Evolutionary conservation across 441 rosid genomes (phyloP).

Genomic region (Pelargonium cotyledonis): DNA sequence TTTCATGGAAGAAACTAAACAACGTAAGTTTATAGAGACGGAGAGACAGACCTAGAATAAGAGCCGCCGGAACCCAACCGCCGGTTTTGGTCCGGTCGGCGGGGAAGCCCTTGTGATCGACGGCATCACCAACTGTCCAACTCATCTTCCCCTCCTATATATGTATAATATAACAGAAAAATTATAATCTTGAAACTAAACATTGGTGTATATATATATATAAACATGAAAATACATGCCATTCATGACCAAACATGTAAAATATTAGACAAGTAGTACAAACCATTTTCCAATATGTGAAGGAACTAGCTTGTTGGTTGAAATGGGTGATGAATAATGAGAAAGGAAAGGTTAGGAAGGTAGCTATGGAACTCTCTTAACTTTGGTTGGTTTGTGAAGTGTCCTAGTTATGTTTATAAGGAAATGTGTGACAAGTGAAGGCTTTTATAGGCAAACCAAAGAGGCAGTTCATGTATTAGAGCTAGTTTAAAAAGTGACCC

Average conservation of each 20-base stretch:
- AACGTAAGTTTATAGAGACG: too few species aligned
- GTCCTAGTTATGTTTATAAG: neutral
- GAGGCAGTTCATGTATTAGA: too few species aligned
- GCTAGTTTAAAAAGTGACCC: neutral
- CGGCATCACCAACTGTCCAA: constrained; percentile 40
- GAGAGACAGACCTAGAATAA: constrained; percentile 40
- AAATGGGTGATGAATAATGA: too few species aligned
- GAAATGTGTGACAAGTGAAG: neutral
- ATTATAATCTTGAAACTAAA: neutral
- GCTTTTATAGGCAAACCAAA: constrained; percentile 4
- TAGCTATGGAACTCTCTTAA: neutral
- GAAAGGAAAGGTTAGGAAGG: neutral
- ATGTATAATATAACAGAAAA: neutral
- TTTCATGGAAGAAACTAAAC: too few species aligned
- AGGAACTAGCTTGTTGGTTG: neutral
- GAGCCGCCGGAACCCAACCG: constrained; percentile 54
- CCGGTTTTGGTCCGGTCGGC: constrained; percentile 51
- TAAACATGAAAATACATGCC: neutral
- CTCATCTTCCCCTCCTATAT: constrained; percentile 37
- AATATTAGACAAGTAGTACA: neutral
- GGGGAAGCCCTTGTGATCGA: constrained; percentile 40
- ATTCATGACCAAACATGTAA: neutral
- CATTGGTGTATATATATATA: neutral
- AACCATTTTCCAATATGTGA: neutral
- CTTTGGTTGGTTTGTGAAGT: neutral